phyloP scores from a whole-genome alignment of 192 early-diverging fungal species.

The Chytriomyces confervae region DNA sequence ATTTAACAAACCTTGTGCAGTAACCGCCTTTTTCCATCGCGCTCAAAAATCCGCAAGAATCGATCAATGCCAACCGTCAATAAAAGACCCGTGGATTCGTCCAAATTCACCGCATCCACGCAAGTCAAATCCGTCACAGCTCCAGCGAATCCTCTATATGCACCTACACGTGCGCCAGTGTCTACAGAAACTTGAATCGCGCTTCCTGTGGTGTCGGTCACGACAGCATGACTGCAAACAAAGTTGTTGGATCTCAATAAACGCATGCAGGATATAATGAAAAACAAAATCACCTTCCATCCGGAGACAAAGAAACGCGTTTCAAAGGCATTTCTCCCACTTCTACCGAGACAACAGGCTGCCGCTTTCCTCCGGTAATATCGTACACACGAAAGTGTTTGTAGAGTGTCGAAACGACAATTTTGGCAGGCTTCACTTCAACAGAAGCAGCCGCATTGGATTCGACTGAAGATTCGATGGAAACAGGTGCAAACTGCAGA shows the following conservation, averaged over 20 bases:
- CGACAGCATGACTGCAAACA: slow-evolving; percentile 37
- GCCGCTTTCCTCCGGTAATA: slow-evolving; percentile 59
- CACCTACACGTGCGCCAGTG: slow-evolving; percentile 40
- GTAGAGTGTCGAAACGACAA: slow-evolving; percentile 74
- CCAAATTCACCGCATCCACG: neutral
- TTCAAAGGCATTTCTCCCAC: slow-evolving; percentile 75
- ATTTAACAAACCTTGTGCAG: slow-evolving; percentile 32
- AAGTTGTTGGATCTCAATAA: neutral
- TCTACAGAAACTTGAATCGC: slow-evolving; percentile 36
- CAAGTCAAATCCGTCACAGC: slow-evolving; percentile 43
- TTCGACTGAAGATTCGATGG: neutral
- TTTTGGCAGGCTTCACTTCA: slow-evolving; percentile 50
- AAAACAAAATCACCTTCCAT: slow-evolving; percentile 52
- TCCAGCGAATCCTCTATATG: slow-evolving; percentile 46
- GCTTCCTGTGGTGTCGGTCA: slow-evolving; percentile 51
- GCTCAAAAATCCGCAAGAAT: slow-evolving; percentile 78
- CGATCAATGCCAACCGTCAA: slow-evolving; percentile 77
- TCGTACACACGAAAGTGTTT: slow-evolving; percentile 86
- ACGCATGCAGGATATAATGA: neutral
- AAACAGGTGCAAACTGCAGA: slow-evolving; percentile 66
- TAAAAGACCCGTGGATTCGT: slow-evolving; percentile 29
- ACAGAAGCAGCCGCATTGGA: slow-evolving; percentile 14
- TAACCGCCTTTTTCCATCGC: slow-evolving; percentile 40
- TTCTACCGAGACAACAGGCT: slow-evolving; percentile 72
- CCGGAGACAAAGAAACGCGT: slow-evolving; percentile 41